These are phyloP conservation scores for Dactylellina parvicollis DNA, from an alignment of 2,329 filamentous ascomycete species.

Conservation along the genomic window DNA sequence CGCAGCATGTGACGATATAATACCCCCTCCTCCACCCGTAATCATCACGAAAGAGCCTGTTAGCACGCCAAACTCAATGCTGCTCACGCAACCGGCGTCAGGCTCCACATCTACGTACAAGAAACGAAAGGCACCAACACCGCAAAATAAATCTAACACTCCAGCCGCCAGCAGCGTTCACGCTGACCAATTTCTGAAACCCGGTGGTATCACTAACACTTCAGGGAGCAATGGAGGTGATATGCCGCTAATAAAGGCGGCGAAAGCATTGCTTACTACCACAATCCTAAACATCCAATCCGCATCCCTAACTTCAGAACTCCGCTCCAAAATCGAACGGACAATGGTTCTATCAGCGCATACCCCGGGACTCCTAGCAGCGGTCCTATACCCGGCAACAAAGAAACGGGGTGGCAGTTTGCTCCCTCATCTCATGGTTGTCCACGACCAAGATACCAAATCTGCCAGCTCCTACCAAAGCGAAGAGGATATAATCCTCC, in stretches of 20 bases:
- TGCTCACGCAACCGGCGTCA: conserved; percentile 35
- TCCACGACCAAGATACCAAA: conserved; percentile 7
- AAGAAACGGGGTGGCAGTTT: conserved; percentile 52
- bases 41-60: conserved; percentile 43
- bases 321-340: conserved; percentile 57
- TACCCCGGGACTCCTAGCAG: conserved; percentile 56
- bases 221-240: background rate
- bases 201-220: background rate
- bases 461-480: background rate
- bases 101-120: conserved; percentile 38
- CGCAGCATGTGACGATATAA: conserved; percentile 38
- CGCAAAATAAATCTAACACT: conserved; percentile 54
- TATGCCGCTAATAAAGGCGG: conserved; percentile 34
- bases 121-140: conserved; percentile 42
- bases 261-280: conserved; percentile 52
- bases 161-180: conserved; percentile 53
- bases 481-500: conserved; percentile 14
- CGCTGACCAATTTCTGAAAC: conserved; percentile 55
- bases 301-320: conserved; percentile 53
- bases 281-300: conserved; percentile 53
- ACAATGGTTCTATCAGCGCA: conserved; percentile 56
- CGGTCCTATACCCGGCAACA: conserved; percentile 55
- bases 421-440: conserved; percentile 55
- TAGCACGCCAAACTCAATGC: conserved; percentile 27
- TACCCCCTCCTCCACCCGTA: conserved; percentile 39